Percentiles rank a stretch among this genome's conserved stretches.
These are phyloP conservation scores for Rostrohypoxylon terebratum DNA, from an alignment of 495 filamentous ascomycete genomes.

Conservation along the genomic window DNA sequence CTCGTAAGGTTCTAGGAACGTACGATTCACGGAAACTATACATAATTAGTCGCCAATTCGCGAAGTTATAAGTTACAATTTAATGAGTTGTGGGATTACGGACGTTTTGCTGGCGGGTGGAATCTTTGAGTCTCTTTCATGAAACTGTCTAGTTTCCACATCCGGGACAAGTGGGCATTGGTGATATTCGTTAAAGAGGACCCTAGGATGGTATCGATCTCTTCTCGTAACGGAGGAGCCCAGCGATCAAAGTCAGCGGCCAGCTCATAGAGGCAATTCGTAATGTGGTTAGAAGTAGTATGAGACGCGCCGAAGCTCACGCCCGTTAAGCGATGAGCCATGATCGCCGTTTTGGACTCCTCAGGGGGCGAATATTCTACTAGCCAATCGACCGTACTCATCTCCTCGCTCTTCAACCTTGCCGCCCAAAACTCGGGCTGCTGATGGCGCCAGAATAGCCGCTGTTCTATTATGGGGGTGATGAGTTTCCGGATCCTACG, in stretches of 20 bases:
- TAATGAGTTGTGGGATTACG: background rate
- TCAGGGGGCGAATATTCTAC: background rate
- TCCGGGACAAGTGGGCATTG: background rate
- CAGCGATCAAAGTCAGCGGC: background rate
- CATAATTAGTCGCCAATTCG: background rate
- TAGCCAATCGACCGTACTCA: background rate
- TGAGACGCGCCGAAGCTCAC: background rate
- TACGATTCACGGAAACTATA: background rate
- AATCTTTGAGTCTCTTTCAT: background rate
- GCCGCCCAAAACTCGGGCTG: background rate
- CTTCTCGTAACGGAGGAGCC: background rate
- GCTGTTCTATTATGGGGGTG: background rate
- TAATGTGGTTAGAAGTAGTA: background rate
- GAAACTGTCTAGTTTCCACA: background rate
- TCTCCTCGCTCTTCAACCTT: background rate
- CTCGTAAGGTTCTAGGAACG: background rate
- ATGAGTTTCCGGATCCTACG: background rate
- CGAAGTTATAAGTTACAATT: no score
- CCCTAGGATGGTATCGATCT: background rate
- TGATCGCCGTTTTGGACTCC: background rate
- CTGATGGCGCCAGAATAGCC: background rate
- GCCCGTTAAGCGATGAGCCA: background rate
- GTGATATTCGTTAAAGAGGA: background rate
- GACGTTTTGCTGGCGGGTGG: background rate
- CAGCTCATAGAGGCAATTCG: background rate